phyloP scores from a whole-genome alignment of 75 land plant genomes.

The Cunninghamia lanceolata region DNA sequence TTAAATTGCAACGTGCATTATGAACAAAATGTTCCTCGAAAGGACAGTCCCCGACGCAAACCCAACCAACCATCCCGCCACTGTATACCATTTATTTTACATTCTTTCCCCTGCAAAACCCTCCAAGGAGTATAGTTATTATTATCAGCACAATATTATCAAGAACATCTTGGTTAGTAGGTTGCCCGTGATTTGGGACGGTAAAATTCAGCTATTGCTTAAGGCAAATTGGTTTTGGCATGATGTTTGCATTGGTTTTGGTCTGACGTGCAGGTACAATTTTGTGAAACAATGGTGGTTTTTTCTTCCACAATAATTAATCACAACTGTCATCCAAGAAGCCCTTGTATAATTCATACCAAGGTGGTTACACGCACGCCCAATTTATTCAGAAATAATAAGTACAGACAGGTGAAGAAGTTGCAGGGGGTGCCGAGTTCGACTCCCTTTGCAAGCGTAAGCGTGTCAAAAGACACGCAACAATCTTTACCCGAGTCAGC shows the following conservation, averaged over 20 bases:
- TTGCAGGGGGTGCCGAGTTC: not conserved
- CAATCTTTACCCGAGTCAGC: not conserved
- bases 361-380: not conserved
- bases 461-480: not conserved
- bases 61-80: no score
- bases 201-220: not conserved
- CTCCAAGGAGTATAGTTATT: not conserved
- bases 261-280: not conserved
- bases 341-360: not conserved
- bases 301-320: not conserved
- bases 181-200: not conserved
- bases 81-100: no score
- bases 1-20: no score
- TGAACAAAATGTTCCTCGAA: no score
- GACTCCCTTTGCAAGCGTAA: not conserved
- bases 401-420: not conserved
- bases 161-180: not conserved
- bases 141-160: not conserved
- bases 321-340: not conserved
- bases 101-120: no score
- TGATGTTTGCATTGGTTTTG: not conserved
- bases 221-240: not conserved
- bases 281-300: not conserved
- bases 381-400: not conserved
- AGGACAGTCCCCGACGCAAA: no score